Conservation (phyloP, 768 basidiomycete genomes). For the Cyclocybe cylindracea region DNA sequence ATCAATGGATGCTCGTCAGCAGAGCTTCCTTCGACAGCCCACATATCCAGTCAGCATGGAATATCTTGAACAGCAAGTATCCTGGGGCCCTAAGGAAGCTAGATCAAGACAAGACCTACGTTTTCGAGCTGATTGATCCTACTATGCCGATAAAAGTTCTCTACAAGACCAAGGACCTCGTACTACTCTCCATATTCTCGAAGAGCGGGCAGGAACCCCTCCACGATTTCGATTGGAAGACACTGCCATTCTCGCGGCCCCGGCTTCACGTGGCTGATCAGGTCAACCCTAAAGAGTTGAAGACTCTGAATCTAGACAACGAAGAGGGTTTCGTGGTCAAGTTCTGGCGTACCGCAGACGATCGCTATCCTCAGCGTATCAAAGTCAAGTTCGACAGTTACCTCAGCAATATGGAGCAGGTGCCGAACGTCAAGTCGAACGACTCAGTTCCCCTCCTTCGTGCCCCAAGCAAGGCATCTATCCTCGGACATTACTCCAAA, state of each 20-base stretch:
- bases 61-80: conserved; percentile 19
- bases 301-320: conserved; percentile 17
- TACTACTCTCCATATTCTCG: conserved; percentile 19
- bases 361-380: conserved; percentile 21
- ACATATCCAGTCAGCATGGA: conserved; percentile 15
- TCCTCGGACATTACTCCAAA: conserved; percentile 10
- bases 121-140: conserved; percentile 25
- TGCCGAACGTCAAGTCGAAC: background rate
- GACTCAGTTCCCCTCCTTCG: background rate
- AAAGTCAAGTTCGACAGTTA: conserved; percentile 27
- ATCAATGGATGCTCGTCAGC: conserved; percentile 16
- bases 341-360: conserved; percentile 20
- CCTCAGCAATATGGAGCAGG: conserved; percentile 4
- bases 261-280: conserved; percentile 3
- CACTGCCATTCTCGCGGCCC: conserved; percentile 20
- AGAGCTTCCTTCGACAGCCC: conserved; percentile 18
- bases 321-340: conserved; percentile 27
- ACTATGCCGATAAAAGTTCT: conserved; percentile 19
- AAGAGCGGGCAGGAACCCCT: conserved; percentile 19
- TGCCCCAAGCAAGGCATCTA: conserved; percentile 8
- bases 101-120: conserved; percentile 20
- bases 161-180: conserved; percentile 16
- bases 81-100: conserved; percentile 15
- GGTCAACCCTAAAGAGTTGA: conserved; percentile 11
- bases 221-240: conserved; percentile 13